A percentile compares a stretch with the other conserved stretches of the same genome.
These are phyloP conservation scores for Phytophthora uliginosa DNA, from an alignment of 352 stramenopile genomes.

Conservation along the genomic window DNA sequence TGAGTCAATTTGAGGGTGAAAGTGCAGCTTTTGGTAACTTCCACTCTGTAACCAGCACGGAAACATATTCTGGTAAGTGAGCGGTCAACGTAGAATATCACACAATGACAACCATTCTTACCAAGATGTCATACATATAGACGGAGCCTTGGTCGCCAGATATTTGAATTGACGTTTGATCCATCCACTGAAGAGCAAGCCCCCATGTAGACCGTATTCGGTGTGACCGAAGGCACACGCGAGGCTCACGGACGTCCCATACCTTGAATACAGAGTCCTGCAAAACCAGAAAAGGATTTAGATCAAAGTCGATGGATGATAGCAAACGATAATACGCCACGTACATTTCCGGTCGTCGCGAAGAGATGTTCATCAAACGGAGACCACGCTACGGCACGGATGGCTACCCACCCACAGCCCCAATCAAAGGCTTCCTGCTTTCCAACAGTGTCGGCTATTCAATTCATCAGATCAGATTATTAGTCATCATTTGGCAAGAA, in stretches of 20 bases:
- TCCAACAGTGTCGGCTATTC: slow-evolving; percentile 77
- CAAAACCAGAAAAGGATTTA: not conserved
- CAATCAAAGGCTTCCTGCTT: slow-evolving; percentile 89
- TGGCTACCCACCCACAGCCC: slow-evolving; percentile 85
- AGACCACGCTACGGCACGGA: slow-evolving; percentile 84
- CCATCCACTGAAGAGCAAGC: slow-evolving; percentile 81
- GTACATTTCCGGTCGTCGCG: slow-evolving; percentile 86
- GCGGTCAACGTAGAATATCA: not conserved
- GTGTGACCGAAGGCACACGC: slow-evolving; percentile 81
- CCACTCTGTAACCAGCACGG: slow-evolving; percentile 55
- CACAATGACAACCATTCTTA: slow-evolving; percentile 28
- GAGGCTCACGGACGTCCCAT: slow-evolving; percentile 87
- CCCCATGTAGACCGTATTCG: slow-evolving; percentile 88
- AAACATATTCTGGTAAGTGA: not conserved
- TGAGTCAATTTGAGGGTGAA: slow-evolving; percentile 87
- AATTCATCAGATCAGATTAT: slow-evolving; percentile 11
- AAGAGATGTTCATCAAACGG: slow-evolving; percentile 90
- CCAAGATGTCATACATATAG: slow-evolving; percentile 84
- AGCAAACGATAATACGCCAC: slow-evolving; percentile 10
- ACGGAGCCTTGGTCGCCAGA: slow-evolving; percentile 86
- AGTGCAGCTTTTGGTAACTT: slow-evolving; percentile 85
- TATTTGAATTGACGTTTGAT: slow-evolving; percentile 79
- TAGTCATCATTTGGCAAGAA: slow-evolving; percentile 2
- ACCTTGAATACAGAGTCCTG: slow-evolving; percentile 89
- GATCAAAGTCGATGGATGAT: not conserved